phyloP scores from a whole-genome alignment of 2,329 filamentous ascomycete genomes.

The Penicillium brasilianum region DNA sequence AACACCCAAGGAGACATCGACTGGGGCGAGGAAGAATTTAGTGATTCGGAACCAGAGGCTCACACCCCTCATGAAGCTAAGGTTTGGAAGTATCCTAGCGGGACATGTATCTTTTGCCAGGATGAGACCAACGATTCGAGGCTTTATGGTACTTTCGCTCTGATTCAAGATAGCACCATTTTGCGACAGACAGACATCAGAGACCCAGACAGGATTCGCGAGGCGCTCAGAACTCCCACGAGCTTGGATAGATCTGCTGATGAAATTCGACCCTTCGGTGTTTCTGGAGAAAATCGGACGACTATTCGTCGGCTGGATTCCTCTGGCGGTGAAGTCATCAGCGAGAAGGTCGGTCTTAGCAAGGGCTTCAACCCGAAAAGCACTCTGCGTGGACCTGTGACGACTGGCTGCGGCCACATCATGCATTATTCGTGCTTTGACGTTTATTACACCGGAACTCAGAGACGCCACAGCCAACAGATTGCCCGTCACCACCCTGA shows the following conservation, averaged over 20 bases:
- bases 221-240: slow-evolving; percentile 76
- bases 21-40: slow-evolving; percentile 83
- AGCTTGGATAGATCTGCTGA: slow-evolving; percentile 88
- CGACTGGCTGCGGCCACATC: slow-evolving; percentile 92
- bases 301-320: slow-evolving; percentile 76
- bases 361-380: slow-evolving; percentile 80
- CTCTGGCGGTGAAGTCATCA: slow-evolving; percentile 70
- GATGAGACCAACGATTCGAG: slow-evolving; percentile 90
- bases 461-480: slow-evolving; percentile 83
- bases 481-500: slow-evolving; percentile 95
- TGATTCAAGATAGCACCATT: slow-evolving; percentile 84
- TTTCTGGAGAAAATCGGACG: slow-evolving; percentile 83
- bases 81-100: slow-evolving; percentile 86
- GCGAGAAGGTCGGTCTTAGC: slow-evolving; percentile 81
- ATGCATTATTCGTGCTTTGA: slow-evolving; percentile 99
- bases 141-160: slow-evolving; percentile 90
- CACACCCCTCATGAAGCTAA: slow-evolving; percentile 66
- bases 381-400: slow-evolving; percentile 75
- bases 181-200: slow-evolving; percentile 83
- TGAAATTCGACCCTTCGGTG: slow-evolving; percentile 82
- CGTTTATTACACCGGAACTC: slow-evolving; percentile 82
- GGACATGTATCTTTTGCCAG: slow-evolving; percentile 94
- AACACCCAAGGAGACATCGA: slow-evolving; percentile 85
- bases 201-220: slow-evolving; percentile 81
- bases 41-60: slow-evolving; percentile 61